phyloP scores from a whole-genome alignment of 768 basidiomycete genomes.

The Myochromella boudieri region DNA sequence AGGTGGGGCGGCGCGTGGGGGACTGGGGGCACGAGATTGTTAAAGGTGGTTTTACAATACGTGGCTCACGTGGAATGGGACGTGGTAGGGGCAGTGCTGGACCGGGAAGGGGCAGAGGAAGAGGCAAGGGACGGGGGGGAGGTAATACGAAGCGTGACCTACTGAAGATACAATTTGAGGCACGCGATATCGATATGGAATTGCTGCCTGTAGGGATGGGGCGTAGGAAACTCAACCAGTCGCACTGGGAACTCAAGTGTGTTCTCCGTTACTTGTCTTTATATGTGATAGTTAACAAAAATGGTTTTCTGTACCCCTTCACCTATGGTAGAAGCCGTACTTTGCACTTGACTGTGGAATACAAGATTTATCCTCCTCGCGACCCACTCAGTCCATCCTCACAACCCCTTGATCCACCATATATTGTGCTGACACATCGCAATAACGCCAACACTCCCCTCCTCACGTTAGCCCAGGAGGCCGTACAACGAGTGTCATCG shows the following conservation, averaged over 20 bases:
- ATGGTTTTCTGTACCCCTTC: not conserved
- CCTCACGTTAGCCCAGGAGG: slow-evolving; percentile 35
- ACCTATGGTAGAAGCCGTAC: slow-evolving; percentile 54
- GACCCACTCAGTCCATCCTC: slow-evolving; percentile 42
- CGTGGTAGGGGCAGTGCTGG: slow-evolving; percentile 26
- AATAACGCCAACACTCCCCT: slow-evolving; percentile 54
- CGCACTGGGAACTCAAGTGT: slow-evolving; percentile 80
- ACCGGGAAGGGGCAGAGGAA: slow-evolving; percentile 21
- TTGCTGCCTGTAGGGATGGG: slow-evolving; percentile 84
- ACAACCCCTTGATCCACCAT: slow-evolving; percentile 34
- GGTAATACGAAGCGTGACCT: slow-evolving; percentile 61
- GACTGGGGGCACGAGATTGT: slow-evolving; percentile 75
- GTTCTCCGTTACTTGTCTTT: slow-evolving; percentile 24
- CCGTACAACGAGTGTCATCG: slow-evolving; percentile 26
- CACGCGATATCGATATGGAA: slow-evolving; percentile 70
- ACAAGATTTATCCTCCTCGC: slow-evolving; percentile 59
- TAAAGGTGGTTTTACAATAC: slow-evolving; percentile 50
- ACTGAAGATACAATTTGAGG: slow-evolving; percentile 67
- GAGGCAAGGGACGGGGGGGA: slow-evolving; percentile 27
- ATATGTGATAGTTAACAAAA: slow-evolving; percentile 9
- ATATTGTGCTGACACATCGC: slow-evolving; percentile 62
- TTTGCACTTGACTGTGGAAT: slow-evolving; percentile 70
- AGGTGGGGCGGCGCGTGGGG: slow-evolving; percentile 70
- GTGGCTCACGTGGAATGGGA: slow-evolving; percentile 17
- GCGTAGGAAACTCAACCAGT: slow-evolving; percentile 73